Conservation (phyloP, 2,329 filamentous ascomycete genomes). For the Cryphonectria radicalis region DNA sequence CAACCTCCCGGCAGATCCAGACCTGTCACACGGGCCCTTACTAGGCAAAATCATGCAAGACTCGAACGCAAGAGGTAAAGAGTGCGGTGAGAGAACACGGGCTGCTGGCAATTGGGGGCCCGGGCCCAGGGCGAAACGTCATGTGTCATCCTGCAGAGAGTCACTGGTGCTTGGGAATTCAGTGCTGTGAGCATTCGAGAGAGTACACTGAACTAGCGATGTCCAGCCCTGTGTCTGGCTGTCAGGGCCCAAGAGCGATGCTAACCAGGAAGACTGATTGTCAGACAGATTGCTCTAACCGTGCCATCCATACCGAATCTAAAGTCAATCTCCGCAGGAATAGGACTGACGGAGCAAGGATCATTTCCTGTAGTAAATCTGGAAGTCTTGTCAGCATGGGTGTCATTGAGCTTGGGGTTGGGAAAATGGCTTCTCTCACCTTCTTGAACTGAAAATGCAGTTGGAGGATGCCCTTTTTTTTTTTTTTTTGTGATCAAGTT, state of each 20-base stretch:
- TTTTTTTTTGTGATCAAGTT: conserved; percentile 14
- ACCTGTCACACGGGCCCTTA: conserved; percentile 20
- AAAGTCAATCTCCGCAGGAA: neutral
- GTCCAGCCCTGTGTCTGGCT: conserved; percentile 8
- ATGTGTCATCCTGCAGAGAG: conserved; percentile 15
- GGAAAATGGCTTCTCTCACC: conserved; percentile 53
- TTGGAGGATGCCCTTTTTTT: conserved; percentile 85
- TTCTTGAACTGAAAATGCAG: conserved; percentile 99
- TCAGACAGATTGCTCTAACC: conserved; percentile 3
- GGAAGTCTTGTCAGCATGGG: conserved; percentile 31
- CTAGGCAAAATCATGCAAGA: conserved; percentile 17
- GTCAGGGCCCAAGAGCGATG: conserved; percentile 10
- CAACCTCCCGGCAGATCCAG: conserved; percentile 17
- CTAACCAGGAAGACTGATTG: neutral
- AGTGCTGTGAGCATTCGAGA: neutral
- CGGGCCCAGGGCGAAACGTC: conserved; percentile 15
- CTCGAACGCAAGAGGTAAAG: conserved; percentile 18
- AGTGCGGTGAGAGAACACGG: conserved; percentile 19
- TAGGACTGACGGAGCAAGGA: neutral
- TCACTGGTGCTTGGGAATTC: neutral
- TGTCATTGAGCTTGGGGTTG: neutral
- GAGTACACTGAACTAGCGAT: conserved; percentile 9
- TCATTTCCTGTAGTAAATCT: conserved; percentile 64
- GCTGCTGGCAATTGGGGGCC: neutral
- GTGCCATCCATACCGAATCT: neutral